These are phyloP conservation scores for Chaetomium globosum DNA, from an alignment of 2,329 filamentous ascomycete genomes.

Conservation along the genomic window DNA sequence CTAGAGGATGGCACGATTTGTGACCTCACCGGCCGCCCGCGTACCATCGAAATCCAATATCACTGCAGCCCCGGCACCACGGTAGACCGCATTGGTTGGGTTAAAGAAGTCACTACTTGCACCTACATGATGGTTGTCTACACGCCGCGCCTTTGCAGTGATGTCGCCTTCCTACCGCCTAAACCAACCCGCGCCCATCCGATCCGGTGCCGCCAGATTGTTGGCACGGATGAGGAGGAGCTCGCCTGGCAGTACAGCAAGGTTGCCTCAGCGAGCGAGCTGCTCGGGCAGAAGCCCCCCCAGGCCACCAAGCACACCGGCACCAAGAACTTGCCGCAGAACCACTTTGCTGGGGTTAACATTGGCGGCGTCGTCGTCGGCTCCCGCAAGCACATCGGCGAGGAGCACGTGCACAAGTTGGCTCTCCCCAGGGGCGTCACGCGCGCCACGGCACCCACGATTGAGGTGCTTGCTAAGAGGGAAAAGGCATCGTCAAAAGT, in stretches of 20 bases:
- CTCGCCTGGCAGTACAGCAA: constrained; percentile 44
- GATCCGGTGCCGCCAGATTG: constrained; percentile 75
- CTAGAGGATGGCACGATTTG: constrained; percentile 79
- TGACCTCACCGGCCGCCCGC: constrained; percentile 78
- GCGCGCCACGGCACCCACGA: constrained; percentile 37
- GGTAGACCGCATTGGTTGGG: constrained; percentile 80
- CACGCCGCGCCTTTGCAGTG: constrained; percentile 83
- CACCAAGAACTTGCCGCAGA: constrained; percentile 24
- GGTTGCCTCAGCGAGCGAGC: constrained; percentile 46
- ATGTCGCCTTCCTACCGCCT: constrained; percentile 82
- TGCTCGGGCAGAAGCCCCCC: constrained; percentile 37
- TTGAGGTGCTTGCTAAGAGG: constrained; percentile 55
- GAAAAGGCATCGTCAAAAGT: constrained; percentile 59
- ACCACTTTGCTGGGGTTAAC: constrained; percentile 42
- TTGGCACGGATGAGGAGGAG: constrained; percentile 56
- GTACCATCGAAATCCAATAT: constrained; percentile 81
- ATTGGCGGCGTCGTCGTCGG: constrained; percentile 60
- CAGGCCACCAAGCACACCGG: constrained; percentile 21
- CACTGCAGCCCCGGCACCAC: constrained; percentile 75
- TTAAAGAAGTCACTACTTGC: constrained; percentile 90
- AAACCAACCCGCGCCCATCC: constrained; percentile 74
- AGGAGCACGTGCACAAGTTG: constrained; percentile 51
- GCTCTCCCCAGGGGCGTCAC: constrained; percentile 49
- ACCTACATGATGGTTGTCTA: constrained; percentile 92
- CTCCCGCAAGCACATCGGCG: constrained; percentile 54